Evolutionary conservation across 2,329 filamentous ascomycete genomes (phyloP).

Genomic region (Colletotrichum acutatum): DNA sequence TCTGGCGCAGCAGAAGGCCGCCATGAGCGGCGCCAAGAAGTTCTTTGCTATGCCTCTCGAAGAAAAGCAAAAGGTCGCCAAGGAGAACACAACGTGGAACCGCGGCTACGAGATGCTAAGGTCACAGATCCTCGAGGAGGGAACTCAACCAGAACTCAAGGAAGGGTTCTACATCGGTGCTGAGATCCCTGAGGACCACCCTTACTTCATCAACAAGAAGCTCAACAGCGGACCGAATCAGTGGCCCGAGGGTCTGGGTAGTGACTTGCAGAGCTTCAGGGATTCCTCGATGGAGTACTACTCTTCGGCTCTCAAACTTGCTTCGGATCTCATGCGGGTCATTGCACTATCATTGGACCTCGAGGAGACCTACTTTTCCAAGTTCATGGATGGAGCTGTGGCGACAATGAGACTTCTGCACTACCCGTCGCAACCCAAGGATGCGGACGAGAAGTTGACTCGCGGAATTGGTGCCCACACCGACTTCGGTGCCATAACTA

Average conservation of each 20-base stretch:
- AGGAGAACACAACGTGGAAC: constrained; percentile 51
- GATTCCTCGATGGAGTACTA: constrained; percentile 53
- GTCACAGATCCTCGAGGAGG: constrained; percentile 56
- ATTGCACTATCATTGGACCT: constrained; percentile 54
- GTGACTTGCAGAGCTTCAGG: constrained; percentile 46
- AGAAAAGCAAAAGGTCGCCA: constrained; percentile 55
- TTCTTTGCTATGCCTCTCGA: constrained; percentile 58
- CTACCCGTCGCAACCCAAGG: constrained; percentile 56
- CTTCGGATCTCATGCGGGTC: constrained; percentile 52
- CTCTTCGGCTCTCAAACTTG: constrained; percentile 50
- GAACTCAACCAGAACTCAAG: constrained; percentile 58
- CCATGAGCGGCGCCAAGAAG: constrained; percentile 53
- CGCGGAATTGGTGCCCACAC: constrained; percentile 61
- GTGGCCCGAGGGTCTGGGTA: constrained; percentile 52
- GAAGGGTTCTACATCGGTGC: constrained; percentile 55
- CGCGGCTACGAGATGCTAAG: constrained; percentile 62
- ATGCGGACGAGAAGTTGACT: constrained; percentile 46
- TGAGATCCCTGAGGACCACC: constrained; percentile 53
- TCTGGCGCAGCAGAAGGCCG: constrained; percentile 49
- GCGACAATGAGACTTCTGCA: constrained; percentile 59
- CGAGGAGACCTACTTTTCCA: constrained; percentile 53
- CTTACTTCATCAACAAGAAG: constrained; percentile 53
- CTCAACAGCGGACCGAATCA: constrained; percentile 53
- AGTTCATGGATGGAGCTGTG: constrained; percentile 56
- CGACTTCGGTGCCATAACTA: constrained; percentile 66